Percentiles rank a stretch among this genome's conserved stretches.
Conservation (phyloP, 2,329 filamentous ascomycete species). For the Lecanicillium sp. region DNA sequence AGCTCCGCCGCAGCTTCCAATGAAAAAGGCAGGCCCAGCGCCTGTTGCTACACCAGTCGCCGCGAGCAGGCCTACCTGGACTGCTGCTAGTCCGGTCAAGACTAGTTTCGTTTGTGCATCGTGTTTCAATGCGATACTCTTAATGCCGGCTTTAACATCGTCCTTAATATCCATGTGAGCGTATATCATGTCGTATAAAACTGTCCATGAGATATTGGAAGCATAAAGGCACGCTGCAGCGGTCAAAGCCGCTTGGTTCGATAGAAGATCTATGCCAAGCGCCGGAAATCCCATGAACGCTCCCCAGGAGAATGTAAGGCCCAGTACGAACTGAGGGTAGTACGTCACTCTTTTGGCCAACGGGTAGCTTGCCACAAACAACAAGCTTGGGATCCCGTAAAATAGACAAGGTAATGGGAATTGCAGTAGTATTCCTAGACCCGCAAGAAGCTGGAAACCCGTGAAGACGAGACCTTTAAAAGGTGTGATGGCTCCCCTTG, state of each 20-base stretch:
- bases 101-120: conserved; percentile 70
- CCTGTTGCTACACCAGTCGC: conserved; percentile 60
- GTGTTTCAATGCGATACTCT: conserved; percentile 77
- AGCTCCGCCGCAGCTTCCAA: conserved; percentile 59
- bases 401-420: conserved; percentile 67
- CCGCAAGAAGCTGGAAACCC: conserved; percentile 63
- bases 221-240: conserved; percentile 64
- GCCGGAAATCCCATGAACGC: conserved; percentile 83
- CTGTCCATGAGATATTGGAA: conserved; percentile 78
- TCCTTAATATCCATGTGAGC: conserved; percentile 88
- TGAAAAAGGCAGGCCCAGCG: conserved; percentile 61
- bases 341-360: conserved; percentile 80
- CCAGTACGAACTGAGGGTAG: conserved; percentile 78
- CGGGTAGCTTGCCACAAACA: conserved; percentile 69
- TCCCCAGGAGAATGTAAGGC: conserved; percentile 82
- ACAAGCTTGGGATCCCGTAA: conserved; percentile 68
- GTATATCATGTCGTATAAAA: conserved; percentile 89
- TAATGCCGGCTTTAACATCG: conserved; percentile 79
- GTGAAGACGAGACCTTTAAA: conserved; percentile 66
- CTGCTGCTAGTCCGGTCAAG: conserved; percentile 58
- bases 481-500: conserved; percentile 67
- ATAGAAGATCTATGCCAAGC: conserved; percentile 66
- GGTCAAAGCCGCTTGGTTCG: conserved; percentile 51
- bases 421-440: conserved; percentile 66
- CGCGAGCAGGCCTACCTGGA: conserved; percentile 61